Conservation (phyloP, 345 rosid genomes). For the Corchorus capsularis region DNA sequence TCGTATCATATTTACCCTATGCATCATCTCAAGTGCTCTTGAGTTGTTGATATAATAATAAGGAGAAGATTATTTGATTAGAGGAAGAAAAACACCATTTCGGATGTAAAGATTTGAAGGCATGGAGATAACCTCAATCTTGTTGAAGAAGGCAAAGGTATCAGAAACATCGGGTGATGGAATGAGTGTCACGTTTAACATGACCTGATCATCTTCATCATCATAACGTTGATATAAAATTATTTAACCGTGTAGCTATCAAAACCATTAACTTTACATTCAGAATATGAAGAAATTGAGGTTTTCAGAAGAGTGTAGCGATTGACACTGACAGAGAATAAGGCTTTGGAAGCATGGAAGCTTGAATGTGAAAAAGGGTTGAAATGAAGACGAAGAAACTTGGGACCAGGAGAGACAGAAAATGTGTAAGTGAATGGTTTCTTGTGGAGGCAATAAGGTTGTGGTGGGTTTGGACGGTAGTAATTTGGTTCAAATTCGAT, state of each 20-base stretch:
- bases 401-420: constrained; percentile 21
- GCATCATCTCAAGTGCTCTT: constrained; percentile 53
- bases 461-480: background rate
- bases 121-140: constrained; percentile 59
- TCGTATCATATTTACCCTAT: constrained; percentile 66
- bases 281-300: constrained; percentile 58
- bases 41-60: constrained; percentile 32
- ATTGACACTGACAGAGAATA: constrained; percentile 53
- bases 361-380: constrained; percentile 56
- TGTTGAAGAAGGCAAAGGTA: constrained; percentile 69
- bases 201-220: constrained; percentile 13
- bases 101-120: constrained; percentile 54
- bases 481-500: too few relatives aligned
- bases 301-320: constrained; percentile 60
- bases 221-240: background rate
- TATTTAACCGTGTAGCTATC: background rate
- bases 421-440: constrained; percentile 23
- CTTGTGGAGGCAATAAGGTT: background rate
- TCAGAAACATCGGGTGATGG: constrained; percentile 47
- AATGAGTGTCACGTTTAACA: constrained; percentile 46
- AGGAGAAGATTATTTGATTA: constrained; percentile 31
- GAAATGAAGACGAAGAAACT: constrained; percentile 55
- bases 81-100: constrained; percentile 45
- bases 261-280: constrained; percentile 47
- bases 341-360: constrained; percentile 47